Percentiles rank a stretch among this genome's conserved stretches.
phyloP scores from a whole-genome alignment of 1,284 basidiomycete genomes.

The Sporisorium reilianum region DNA sequence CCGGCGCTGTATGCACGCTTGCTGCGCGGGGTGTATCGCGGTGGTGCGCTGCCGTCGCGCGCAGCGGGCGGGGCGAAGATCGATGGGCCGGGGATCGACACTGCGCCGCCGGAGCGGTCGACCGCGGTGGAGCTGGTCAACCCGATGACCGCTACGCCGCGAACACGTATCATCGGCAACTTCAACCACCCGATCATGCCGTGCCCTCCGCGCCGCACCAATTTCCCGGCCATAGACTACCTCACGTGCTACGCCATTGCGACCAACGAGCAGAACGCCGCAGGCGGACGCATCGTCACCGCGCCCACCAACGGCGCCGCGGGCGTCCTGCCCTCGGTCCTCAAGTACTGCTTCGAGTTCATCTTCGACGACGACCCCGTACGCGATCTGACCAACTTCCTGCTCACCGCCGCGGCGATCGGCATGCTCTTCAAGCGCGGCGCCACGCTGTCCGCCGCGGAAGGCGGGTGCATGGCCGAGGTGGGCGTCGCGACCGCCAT shows the following conservation, averaged over 20 bases:
- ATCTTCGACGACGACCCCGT: constrained; percentile 79
- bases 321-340: constrained; percentile 88
- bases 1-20: constrained; percentile 76
- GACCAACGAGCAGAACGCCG: constrained; percentile 81
- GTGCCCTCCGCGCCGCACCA: constrained; percentile 76
- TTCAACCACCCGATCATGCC: constrained; percentile 82
- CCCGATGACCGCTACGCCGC: not conserved
- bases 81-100: constrained; percentile 25
- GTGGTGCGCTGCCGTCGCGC: constrained; percentile 16
- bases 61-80: not conserved
- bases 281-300: constrained; percentile 91
- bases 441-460: constrained; percentile 94
- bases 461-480: constrained; percentile 73
- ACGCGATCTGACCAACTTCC: constrained; percentile 85
- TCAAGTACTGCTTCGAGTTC: constrained; percentile 89
- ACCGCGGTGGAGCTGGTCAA: constrained; percentile 2
- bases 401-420: constrained; percentile 84
- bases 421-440: constrained; percentile 98
- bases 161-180: constrained; percentile 76
- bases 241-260: constrained; percentile 73
- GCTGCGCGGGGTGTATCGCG: constrained; percentile 79
- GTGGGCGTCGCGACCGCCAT: constrained; percentile 83
- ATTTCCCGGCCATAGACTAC: constrained; percentile 93
- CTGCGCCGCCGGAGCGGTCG: not conserved
- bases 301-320: constrained; percentile 82